phyloP scores from a whole-genome alignment of 2,329 filamentous ascomycete species.

The Botrytis hyacinthi region DNA sequence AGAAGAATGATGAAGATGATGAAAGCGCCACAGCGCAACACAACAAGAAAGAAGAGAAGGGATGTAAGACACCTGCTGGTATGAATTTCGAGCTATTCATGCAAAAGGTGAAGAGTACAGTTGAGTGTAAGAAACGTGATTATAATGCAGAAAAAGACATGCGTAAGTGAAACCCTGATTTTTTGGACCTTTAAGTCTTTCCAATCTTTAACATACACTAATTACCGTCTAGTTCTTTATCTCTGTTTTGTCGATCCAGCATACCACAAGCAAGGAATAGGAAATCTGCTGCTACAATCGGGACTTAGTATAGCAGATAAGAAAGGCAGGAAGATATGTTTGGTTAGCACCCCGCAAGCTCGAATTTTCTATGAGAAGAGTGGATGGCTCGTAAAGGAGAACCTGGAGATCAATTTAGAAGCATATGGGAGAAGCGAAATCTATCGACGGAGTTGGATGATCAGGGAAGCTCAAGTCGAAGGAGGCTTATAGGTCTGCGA shows the following conservation, averaged over 20 bases:
- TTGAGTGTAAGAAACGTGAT: not conserved
- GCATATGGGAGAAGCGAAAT: slow-evolving; percentile 25
- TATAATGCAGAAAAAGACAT: not conserved
- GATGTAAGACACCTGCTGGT: not conserved
- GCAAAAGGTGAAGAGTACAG: not conserved
- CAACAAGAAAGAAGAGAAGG: not conserved
- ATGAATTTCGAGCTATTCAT: slow-evolving; percentile 15
- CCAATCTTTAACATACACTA: not conserved
- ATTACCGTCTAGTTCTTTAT: slow-evolving; percentile 20
- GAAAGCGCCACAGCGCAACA: not conserved
- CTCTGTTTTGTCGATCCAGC: slow-evolving; percentile 29
- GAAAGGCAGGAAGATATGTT: slow-evolving; percentile 23
- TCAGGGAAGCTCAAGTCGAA: slow-evolving; percentile 5
- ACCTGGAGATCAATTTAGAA: slow-evolving; percentile 23
- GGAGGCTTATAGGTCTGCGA: not conserved
- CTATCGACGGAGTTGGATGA: slow-evolving; percentile 29
- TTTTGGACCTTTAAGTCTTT: fast-evolving
- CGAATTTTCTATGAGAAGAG: slow-evolving; percentile 29
- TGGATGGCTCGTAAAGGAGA: slow-evolving; percentile 37
- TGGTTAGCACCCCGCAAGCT: slow-evolving; percentile 28
- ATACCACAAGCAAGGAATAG: slow-evolving; percentile 28
- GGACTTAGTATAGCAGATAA: slow-evolving; percentile 25
- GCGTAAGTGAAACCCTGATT: not conserved
- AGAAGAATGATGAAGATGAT: not conserved
- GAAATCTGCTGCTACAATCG: slow-evolving; percentile 24